phyloP scores from a whole-genome alignment of 202 grass and related monocot genomes.

The Carex arenaria region DNA sequence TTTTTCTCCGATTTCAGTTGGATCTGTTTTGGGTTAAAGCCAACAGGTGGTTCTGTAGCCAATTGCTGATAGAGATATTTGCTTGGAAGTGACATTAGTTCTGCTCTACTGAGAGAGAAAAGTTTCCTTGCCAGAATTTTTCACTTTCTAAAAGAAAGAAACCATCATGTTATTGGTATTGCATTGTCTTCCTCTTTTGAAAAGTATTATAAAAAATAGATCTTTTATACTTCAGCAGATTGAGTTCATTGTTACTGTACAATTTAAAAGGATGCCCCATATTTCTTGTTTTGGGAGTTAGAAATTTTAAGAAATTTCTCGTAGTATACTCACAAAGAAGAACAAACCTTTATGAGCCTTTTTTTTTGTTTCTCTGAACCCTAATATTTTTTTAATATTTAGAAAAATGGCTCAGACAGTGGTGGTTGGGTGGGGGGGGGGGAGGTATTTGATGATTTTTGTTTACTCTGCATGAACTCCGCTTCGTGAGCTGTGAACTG shows the following conservation, averaged over 20 bases:
- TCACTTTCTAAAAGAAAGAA: background rate
- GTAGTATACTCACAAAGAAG: background rate
- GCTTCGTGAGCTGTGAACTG: background rate
- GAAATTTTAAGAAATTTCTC: background rate
- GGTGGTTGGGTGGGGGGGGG: background rate
- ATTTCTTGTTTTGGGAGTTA: background rate
- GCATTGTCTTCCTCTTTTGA: constrained; percentile 6
- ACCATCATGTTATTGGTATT: background rate
- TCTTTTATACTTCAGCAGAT: background rate
- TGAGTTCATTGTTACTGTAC: background rate
- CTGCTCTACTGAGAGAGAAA: background rate
- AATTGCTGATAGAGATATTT: background rate
- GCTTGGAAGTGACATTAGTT: background rate
- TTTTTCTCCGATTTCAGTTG: constrained; percentile 8
- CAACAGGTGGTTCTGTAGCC: background rate
- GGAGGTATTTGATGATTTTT: background rate
- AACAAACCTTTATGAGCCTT: background rate
- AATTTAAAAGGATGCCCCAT: background rate
- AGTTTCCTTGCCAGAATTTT: background rate
- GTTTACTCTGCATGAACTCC: background rate
- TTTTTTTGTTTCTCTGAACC: background rate
- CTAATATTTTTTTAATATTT: constrained; percentile 11
- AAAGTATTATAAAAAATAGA: background rate
- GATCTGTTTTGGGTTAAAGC: constrained; percentile 22
- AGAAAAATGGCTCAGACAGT: background rate